These are phyloP conservation scores for Golubevia sp. DNA, from an alignment of 1,284 basidiomycete genomes.

Conservation along the genomic window DNA sequence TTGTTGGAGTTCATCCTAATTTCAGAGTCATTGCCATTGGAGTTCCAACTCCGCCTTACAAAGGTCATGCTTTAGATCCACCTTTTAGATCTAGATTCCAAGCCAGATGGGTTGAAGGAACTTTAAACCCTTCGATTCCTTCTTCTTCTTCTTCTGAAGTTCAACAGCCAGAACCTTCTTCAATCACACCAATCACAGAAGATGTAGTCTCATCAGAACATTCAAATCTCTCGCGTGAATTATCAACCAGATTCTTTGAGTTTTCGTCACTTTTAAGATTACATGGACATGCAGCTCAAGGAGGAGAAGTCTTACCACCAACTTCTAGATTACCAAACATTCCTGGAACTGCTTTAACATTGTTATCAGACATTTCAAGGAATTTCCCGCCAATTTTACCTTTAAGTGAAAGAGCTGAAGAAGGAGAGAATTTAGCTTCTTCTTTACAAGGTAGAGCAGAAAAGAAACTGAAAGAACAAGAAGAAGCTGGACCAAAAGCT, in stretches of 20 bases:
- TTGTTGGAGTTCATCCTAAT: conserved; percentile 59
- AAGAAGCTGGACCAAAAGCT: too few relatives aligned
- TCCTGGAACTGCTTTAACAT: conserved; percentile 44
- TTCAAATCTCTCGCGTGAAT: conserved; percentile 7
- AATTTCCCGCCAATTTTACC: conserved; percentile 35
- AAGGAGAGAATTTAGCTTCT: too few relatives aligned
- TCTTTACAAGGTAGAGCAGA: background rate
- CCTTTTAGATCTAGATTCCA: conserved; percentile 63
- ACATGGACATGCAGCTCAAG: conserved; percentile 38
- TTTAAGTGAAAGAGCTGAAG: conserved; percentile 9
- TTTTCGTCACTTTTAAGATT: conserved; percentile 37
- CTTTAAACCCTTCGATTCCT: conserved; percentile 10
- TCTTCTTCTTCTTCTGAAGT: too few relatives aligned
- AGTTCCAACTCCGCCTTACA: conserved; percentile 59
- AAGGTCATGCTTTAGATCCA: conserved; percentile 61
- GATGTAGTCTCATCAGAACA: too few relatives aligned
- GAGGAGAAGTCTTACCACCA: conserved; percentile 42
- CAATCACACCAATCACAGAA: too few relatives aligned
- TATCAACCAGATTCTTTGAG: conserved; percentile 35
- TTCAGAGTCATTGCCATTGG: conserved; percentile 62
- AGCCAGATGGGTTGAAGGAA: conserved; percentile 56
- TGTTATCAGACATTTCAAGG: conserved; percentile 33
- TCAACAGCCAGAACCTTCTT: too few relatives aligned
- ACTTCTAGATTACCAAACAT: conserved; percentile 49
- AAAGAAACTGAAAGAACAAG: conserved; percentile 1